A percentile compares a stretch with the other conserved stretches of the same genome.
These are phyloP conservation scores for Rosa rugosa DNA, from an alignment of 306 rosid genomes.

Conservation along the genomic window DNA sequence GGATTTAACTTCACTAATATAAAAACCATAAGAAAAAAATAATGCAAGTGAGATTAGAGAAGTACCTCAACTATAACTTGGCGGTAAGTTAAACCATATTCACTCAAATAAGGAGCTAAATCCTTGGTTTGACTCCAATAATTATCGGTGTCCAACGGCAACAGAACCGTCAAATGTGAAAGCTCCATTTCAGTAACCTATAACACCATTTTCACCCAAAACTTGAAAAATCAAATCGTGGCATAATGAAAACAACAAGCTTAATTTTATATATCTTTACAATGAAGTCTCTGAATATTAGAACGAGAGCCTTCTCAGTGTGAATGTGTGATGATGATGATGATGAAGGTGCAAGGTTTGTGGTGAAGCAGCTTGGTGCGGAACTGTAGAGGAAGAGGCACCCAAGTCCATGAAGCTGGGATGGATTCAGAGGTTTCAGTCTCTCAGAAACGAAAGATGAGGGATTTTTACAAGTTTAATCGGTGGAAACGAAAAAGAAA, in stretches of 20 bases:
- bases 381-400: constrained; percentile 6
- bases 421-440: neutral
- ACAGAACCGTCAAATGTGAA: constrained; percentile 57
- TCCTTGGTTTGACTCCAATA: constrained; percentile 61
- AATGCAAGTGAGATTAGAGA: neutral
- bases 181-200: constrained; percentile 24
- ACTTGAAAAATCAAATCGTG: neutral
- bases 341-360: too few relatives aligned
- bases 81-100: constrained; percentile 54
- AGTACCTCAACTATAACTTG: constrained; percentile 68
- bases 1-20: too few relatives aligned
- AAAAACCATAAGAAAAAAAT: too few relatives aligned
- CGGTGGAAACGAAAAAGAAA: too few relatives aligned
- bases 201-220: neutral
- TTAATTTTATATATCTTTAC: too few relatives aligned
- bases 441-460: neutral
- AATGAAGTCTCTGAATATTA: too few relatives aligned
- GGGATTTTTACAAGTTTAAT: neutral
- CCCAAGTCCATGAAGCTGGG: constrained; percentile 18
- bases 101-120: constrained; percentile 53
- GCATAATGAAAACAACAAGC: neutral
- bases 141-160: constrained; percentile 63
- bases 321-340: too few relatives aligned
- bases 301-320: too few relatives aligned
- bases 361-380: neutral